phyloP scores from a whole-genome alignment of 73 alveolate species.

The Paramecium sexaurelia region DNA sequence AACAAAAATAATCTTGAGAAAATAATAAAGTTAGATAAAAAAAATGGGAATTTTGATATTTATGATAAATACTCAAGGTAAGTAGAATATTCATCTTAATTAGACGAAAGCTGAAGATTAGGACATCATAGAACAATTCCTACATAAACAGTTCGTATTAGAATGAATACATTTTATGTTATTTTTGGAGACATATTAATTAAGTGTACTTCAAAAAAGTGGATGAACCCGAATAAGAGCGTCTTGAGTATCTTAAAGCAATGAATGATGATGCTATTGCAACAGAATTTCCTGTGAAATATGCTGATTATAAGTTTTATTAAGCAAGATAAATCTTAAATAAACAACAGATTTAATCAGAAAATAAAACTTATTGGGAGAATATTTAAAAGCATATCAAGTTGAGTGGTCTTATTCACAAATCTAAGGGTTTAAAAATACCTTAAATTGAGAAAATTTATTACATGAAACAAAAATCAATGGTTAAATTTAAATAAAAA shows the following conservation, averaged over 20 bases:
- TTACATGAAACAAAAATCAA: background rate
- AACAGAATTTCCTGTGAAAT: slow-evolving; percentile 39
- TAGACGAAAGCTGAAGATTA: slow-evolving; percentile 36
- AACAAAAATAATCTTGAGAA: slow-evolving; percentile 59
- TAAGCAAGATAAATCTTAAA: slow-evolving; percentile 38
- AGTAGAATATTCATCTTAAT: too few relatives aligned
- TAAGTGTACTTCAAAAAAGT: slow-evolving; percentile 39
- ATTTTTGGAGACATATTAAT: slow-evolving; percentile 58
- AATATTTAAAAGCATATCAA: background rate
- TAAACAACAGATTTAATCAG: background rate
- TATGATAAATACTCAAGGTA: slow-evolving; percentile 52
- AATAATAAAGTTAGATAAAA: slow-evolving; percentile 53
- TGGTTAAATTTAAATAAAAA: slow-evolving; percentile 27
- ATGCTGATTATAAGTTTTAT: slow-evolving; percentile 28
- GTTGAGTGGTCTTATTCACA: background rate
- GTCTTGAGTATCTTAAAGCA: slow-evolving; percentile 17
- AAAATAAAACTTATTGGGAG: slow-evolving; percentile 13
- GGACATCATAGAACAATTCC: slow-evolving; percentile 21
- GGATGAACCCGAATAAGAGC: slow-evolving; percentile 47
- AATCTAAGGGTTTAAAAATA: background rate
- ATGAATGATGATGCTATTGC: background rate
- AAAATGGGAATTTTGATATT: slow-evolving; percentile 60
- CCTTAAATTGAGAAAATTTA: slow-evolving; percentile 5
- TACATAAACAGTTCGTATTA: slow-evolving; percentile 21
- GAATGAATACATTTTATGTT: slow-evolving; percentile 37